Conservation (phyloP, 345 rosid species). For the Passiflora organensis region DNA sequence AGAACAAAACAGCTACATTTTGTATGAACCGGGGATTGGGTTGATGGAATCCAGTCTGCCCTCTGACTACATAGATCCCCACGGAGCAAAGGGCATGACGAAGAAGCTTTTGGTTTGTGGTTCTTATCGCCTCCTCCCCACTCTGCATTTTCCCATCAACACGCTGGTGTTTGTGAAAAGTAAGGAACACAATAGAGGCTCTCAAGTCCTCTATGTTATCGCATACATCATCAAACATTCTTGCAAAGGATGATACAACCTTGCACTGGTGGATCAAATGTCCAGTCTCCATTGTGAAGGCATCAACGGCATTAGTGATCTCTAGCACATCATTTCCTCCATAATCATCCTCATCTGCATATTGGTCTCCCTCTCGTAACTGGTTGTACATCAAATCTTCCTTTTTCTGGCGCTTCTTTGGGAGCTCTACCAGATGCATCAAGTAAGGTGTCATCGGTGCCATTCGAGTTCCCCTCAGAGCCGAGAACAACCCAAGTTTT, state of each 20-base stretch:
- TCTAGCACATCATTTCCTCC: slow-evolving; percentile 72
- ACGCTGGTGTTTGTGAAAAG: slow-evolving; percentile 88
- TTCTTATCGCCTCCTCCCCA: slow-evolving; percentile 53
- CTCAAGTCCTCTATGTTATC: slow-evolving; percentile 60
- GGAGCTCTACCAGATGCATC: slow-evolving; percentile 74
- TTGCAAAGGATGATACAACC: slow-evolving; percentile 46
- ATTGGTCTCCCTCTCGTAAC: slow-evolving; percentile 49
- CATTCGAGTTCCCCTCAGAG: slow-evolving; percentile 39
- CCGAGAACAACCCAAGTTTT: slow-evolving; percentile 42
- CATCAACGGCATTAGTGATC: slow-evolving; percentile 67
- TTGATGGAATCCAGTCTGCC: slow-evolving; percentile 66
- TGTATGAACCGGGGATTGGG: slow-evolving; percentile 46
- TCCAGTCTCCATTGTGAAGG: slow-evolving; percentile 42
- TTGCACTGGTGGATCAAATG: slow-evolving; percentile 48
- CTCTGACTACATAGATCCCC: slow-evolving; percentile 60
- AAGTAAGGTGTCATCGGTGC: slow-evolving; percentile 49
- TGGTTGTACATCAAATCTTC: slow-evolving; percentile 55
- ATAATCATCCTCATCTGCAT: slow-evolving; percentile 64
- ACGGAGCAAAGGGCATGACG: slow-evolving; percentile 79
- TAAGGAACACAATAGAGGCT: slow-evolving; percentile 57
- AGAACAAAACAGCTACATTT: slow-evolving; percentile 60
- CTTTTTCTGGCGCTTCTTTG: slow-evolving; percentile 41
- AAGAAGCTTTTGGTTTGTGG: slow-evolving; percentile 61
- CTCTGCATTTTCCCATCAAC: slow-evolving; percentile 63
- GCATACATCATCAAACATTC: slow-evolving; percentile 68